phyloP scores from a whole-genome alignment of 1,284 basidiomycete genomes.

The Porogramme epimiltina region DNA sequence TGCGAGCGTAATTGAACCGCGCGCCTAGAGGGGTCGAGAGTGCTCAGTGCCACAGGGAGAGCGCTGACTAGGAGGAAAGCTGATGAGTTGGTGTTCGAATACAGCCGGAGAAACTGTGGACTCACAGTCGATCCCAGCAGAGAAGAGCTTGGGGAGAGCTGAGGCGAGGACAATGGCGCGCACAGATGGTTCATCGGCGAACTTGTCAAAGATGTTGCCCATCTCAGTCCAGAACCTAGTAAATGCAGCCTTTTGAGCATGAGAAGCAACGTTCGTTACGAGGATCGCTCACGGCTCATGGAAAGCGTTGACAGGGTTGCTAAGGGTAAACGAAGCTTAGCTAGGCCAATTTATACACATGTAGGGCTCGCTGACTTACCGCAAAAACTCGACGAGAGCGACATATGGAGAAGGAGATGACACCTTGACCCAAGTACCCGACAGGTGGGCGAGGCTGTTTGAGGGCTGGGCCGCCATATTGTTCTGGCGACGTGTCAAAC shows the following conservation, averaged over 20 bases:
- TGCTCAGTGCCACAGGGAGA: slow-evolving; percentile 39
- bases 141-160: slow-evolving; percentile 70
- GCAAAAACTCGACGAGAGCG: slow-evolving; percentile 53
- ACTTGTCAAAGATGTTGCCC: slow-evolving; percentile 57
- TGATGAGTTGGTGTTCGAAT: background rate
- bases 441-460: slow-evolving; percentile 20
- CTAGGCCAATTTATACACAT: background rate
- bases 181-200: slow-evolving; percentile 58
- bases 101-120: slow-evolving; percentile 3
- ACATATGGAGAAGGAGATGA: slow-evolving; percentile 55
- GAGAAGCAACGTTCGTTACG: background rate
- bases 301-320: slow-evolving; percentile 80
- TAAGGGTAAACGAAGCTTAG: slow-evolving; percentile 27
- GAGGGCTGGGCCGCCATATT: slow-evolving; percentile 1
- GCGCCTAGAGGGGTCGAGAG: slow-evolving; percentile 45
- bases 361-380: slow-evolving; percentile 36
- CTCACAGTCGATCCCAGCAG: slow-evolving; percentile 81
- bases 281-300: slow-evolving; percentile 49
- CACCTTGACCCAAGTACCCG: slow-evolving; percentile 53
- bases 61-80: slow-evolving; percentile 31
- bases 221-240: slow-evolving; percentile 76
- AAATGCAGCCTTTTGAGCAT: background rate
- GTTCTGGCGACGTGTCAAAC: too few relatives aligned
- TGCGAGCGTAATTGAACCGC: slow-evolving; percentile 52
- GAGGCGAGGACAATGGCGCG: slow-evolving; percentile 77